Base-by-base conservation (phyloP, 768 basidiomycete genomes). In the Suillus sp. region DNA sequence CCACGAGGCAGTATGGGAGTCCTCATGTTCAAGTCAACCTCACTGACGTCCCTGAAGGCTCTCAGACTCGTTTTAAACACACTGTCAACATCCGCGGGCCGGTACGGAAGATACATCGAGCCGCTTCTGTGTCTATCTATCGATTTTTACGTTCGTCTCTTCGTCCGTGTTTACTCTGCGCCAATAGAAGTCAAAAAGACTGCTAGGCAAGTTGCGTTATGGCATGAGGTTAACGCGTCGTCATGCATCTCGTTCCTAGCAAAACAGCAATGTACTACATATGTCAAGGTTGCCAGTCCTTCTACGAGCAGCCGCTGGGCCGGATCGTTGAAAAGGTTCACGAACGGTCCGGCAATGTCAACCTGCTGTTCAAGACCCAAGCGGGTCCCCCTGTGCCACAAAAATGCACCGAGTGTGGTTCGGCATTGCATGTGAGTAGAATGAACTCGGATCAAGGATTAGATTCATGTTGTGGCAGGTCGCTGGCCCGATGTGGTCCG, bases 401-500 rank as follows among this genome's bases (percentile, higher is more conserved):
- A 38, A 82, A 79, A 67, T 99, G 97, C 72, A 85, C 86, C 0
- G 91, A 98, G 73, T 99, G 96, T 72, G 86, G 89, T 18, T 86
- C 85, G 5, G 76, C 78, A 18, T 76, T 94, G 66, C 92, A 96
- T 75, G 93, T 95, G 71, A 59, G 85, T 77, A 37, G 27, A 20
- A 22, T n/a, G 2, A 35, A 56, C 50, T 53, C 50, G 27, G 22
- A 40, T 40, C 47, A 47, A 34, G 40, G 47, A 45, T n/a, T 48
- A 16, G n/a, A 25, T 9, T 34, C 38, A 20, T 25, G 34, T 25
- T 30, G 16, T 34, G 56, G 47, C 65, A 96, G 94, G 72, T 95
- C 40, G 93, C 91, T 22, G 97, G 97, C 1, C 97, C 97, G 0
- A 96, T 99, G 92, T 99, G 97, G 97, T 88, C 91, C 6, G 95